Conservation (phyloP, 371 early-diverging fungal genomes). For the Syncephalastrum contaminatum region DNA sequence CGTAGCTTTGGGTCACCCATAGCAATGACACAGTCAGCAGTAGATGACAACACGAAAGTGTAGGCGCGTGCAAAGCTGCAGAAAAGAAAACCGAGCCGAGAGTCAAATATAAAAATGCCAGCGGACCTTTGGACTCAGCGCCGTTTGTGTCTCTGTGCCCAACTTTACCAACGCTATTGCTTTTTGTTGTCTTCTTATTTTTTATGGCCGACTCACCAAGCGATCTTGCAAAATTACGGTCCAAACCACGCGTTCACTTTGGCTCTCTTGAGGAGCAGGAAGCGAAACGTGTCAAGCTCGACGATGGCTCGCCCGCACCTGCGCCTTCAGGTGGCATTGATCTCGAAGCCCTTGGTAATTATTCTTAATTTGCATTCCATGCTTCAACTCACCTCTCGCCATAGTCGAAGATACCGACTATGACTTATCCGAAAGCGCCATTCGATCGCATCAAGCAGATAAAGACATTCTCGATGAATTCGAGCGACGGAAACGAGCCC, state of each 20-base stretch:
- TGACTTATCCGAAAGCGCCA: conserved; percentile 48
- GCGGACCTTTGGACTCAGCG: too few relatives aligned
- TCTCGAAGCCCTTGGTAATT: conserved; percentile 43
- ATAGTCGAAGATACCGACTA: conserved; percentile 31
- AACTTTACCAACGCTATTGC: too few relatives aligned
- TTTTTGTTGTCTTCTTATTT: not conserved
- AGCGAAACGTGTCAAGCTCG: conserved; percentile 27
- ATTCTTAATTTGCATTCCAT: not conserved
- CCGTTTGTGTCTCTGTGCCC: too few relatives aligned
- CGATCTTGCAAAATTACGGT: conserved; percentile 24
- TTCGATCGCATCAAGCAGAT: conserved; percentile 64
- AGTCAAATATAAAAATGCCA: too few relatives aligned
- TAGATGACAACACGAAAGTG: too few relatives aligned
- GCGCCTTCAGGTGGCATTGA: conserved; percentile 30
- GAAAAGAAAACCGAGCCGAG: too few relatives aligned
- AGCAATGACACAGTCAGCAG: too few relatives aligned
- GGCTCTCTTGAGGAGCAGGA: conserved; percentile 47
- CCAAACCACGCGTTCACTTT: conserved; percentile 47
- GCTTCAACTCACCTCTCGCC: not conserved
- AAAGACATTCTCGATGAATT: conserved; percentile 79
- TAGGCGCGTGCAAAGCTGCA: too few relatives aligned
- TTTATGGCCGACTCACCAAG: conserved; percentile 2
- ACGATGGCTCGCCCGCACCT: conserved; percentile 12
- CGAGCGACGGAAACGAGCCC: conserved; percentile 79
- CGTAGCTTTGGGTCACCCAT: too few relatives aligned